Conservation (phyloP, 768 basidiomycete species). For the Hericium coralloides region DNA sequence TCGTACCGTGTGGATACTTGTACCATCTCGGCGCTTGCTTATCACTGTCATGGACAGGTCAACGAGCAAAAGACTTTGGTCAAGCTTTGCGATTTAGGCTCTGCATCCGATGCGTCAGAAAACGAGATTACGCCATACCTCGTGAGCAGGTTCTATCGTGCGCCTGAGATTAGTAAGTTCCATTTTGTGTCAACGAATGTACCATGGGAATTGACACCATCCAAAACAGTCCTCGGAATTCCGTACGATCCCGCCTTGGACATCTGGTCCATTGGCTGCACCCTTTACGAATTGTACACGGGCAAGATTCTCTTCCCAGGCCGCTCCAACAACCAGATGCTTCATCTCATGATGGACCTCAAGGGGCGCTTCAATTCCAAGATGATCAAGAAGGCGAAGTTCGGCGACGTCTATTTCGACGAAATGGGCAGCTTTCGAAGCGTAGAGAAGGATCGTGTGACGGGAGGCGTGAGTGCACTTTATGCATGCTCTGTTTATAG, state of each 20-base stretch:
- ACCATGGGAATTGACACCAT: slow-evolving; percentile 9
- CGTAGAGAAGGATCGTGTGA: slow-evolving; percentile 76
- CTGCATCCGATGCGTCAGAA: slow-evolving; percentile 88
- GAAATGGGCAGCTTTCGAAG: slow-evolving; percentile 83
- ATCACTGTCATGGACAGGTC: slow-evolving; percentile 43
- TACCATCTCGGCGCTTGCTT: neutral
- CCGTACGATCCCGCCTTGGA: slow-evolving; percentile 93
- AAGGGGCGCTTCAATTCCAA: slow-evolving; percentile 90
- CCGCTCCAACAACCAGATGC: slow-evolving; percentile 95
- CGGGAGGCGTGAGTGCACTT: slow-evolving; percentile 59
- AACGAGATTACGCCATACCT: slow-evolving; percentile 98
- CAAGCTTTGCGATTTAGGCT: slow-evolving; percentile 96
- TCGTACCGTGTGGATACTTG: neutral
- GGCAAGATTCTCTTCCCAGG: slow-evolving; percentile 98
- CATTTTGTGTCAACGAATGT: neutral
- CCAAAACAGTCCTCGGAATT: slow-evolving; percentile 71
- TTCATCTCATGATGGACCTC: slow-evolving; percentile 95
- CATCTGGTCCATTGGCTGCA: slow-evolving; percentile 96
- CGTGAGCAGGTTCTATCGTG: slow-evolving; percentile 94
- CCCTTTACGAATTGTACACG: slow-evolving; percentile 91
- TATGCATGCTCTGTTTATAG: neutral
- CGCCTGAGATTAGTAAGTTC: slow-evolving; percentile 91
- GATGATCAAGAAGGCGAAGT: slow-evolving; percentile 91
- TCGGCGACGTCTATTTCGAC: slow-evolving; percentile 90
- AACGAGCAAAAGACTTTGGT: slow-evolving; percentile 90